A percentile compares a stretch with the other conserved stretches of the same genome.
These are phyloP conservation scores for Pontederia paniculata DNA, from an alignment of 176 grass and related monocot species.

Conservation along the genomic window DNA sequence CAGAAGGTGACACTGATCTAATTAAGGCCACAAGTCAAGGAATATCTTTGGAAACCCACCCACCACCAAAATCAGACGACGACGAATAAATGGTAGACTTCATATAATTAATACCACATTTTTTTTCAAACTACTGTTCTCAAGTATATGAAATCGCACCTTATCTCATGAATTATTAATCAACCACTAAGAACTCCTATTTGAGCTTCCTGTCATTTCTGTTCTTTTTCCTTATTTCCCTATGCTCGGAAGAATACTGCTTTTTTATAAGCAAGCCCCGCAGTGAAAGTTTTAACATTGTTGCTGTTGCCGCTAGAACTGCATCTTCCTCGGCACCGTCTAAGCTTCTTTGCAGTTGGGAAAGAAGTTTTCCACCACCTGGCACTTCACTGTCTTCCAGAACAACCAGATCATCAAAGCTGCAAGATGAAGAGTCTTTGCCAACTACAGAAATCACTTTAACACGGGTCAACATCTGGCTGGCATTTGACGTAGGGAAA, in stretches of 20 bases:
- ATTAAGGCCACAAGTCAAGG: too few relatives aligned
- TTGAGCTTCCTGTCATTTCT: constrained; percentile 85
- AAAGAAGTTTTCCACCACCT: constrained; percentile 50
- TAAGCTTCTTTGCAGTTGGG: constrained; percentile 63
- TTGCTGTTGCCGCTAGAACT: constrained; percentile 40
- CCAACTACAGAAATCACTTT: constrained; percentile 24
- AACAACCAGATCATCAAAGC: constrained; percentile 11
- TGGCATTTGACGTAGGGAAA: constrained; percentile 26
- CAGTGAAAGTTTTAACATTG: constrained; percentile 57
- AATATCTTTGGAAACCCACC: too few relatives aligned
- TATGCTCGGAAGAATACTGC: constrained; percentile 76
- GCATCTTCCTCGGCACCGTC: constrained; percentile 48
- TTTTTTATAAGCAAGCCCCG: constrained; percentile 89
- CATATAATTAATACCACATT: too few relatives aligned
- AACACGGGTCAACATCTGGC: constrained; percentile 42
- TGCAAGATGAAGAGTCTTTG: constrained; percentile 18
- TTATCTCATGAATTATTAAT: too few relatives aligned
- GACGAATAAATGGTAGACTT: too few relatives aligned
- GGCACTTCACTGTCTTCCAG: constrained; percentile 52
- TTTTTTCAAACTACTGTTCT: too few relatives aligned
- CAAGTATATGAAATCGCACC: too few relatives aligned
- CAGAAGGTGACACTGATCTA: too few relatives aligned
- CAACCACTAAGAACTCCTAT: not conserved
- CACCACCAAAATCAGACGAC: too few relatives aligned
- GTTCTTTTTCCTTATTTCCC: constrained; percentile 66